Evolutionary conservation across 2,329 filamentous ascomycete genomes (phyloP), one percentile per base, ranked within the genome.

Genomic region (Exophiala oligosperma): DNA sequence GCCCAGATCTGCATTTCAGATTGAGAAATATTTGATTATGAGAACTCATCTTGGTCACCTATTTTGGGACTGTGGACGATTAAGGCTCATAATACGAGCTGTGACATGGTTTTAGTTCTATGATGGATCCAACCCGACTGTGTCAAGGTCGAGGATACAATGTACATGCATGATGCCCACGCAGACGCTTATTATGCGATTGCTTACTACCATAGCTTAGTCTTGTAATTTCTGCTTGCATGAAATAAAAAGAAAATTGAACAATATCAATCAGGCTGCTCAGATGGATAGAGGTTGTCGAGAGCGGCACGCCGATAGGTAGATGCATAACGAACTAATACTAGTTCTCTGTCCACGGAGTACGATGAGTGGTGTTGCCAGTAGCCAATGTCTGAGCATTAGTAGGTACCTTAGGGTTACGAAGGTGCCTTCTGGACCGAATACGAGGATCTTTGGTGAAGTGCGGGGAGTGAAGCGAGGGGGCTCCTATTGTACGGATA

Each of bases 131-230:
- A 51, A 44, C 17, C 51, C 54, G 32, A 56, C 48, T 32, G 11
- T 38, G 17, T 11, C 5, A 43, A 29, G 23, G 47, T 44, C 37
- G 54, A 40, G 40, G 44, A 24, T 28, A 26, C 47, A 50, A 24
- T 28, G 17, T 38, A 50, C 28, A 49, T 56, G 47, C 52, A 53
- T 47, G 53, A 59, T 59, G 56, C 48, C 52, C 57, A 49, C 46
- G 24, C 24, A 32, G 29, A 51, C 54, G 49, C 17, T 40, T 7
- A 17, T 43, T 17, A 35, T 23, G 49, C 17, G 41, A 46, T 17
- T 50, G 54, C 35, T 51, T n/a, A 23, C 21, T 5, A 23, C 5
- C 2, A n/a, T 43, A 43, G 40, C 32, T 43, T 43, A 43, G n/a
- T 43, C n/a, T 43, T 43, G 40, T 43, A 43, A 43, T 43, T 43